Percentiles rank a stretch among this genome's conserved stretches.
These are phyloP conservation scores for Rosa multiflora DNA, from an alignment of 306 rosid species.

Conservation along the genomic window DNA sequence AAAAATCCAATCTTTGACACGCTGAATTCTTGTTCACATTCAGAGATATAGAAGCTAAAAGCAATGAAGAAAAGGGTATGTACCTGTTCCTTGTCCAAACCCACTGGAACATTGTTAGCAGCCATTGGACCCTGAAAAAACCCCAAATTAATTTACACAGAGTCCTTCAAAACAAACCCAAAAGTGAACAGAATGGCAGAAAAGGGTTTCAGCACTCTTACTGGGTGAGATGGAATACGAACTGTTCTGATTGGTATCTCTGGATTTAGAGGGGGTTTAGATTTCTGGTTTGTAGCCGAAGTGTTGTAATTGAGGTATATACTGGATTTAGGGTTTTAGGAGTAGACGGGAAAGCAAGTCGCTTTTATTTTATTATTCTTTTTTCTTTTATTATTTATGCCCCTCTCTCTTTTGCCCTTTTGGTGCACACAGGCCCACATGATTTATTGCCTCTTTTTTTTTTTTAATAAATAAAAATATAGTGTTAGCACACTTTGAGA, in stretches of 20 bases:
- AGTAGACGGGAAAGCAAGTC: conserved; percentile 14
- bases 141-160: neutral
- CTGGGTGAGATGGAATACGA: conserved; percentile 8
- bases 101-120: conserved; percentile 39
- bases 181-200: neutral
- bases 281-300: neutral
- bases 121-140: conserved; percentile 58
- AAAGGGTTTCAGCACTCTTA: neutral
- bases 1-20: too few relatives aligned
- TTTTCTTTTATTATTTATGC: neutral
- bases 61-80: conserved; percentile 20
- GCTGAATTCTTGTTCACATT: neutral
- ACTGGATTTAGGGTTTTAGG: conserved; percentile 33
- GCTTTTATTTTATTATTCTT: neutral
- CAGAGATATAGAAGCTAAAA: neutral
- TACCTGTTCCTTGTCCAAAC: conserved; percentile 82
- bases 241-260: neutral
- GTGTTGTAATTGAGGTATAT: neutral
- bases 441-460: neutral
- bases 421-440: neutral
- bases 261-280: neutral
- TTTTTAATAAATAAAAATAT: too few relatives aligned
- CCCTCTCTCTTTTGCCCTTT: neutral
- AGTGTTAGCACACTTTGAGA: too few relatives aligned
- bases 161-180: neutral